Base-by-base conservation (phyloP, 2,329 filamentous ascomycete genomes). In the Pseudocercospora fuligena region DNA sequence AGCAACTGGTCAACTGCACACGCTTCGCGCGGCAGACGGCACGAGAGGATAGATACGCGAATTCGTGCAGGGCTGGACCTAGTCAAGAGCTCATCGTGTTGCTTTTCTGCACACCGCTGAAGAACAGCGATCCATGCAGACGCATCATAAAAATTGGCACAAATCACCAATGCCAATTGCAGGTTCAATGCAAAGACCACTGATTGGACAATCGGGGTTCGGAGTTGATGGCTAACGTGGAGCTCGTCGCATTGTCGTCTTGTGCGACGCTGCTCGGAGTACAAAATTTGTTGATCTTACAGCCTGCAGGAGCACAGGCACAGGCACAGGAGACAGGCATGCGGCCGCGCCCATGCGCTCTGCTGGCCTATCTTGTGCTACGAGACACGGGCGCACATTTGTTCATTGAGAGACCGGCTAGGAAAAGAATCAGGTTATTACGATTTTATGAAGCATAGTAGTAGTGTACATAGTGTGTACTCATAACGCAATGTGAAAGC, bases 361-460 rank as follows among this genome's bases (percentile, higher is more conserved):
- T 49, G 53, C 53, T 29, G 53, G 56, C 56, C 56, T 59, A 59
- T 59, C 56, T 59, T 59, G 56, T 59, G 57, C 33, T 21, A 46
- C 57, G 57, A 43, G 33, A 60, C 33, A 46, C 57, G 12, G 51
- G 25, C 25, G 23, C 51, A 16, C 7, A 31, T n/a, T 4, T 8
- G 25, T 56, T 56, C 16, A 31, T 56, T 7, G 16, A 56, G 25
- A 25, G 27, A 56, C 51, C 11, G 51, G 16, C 16, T 27, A 27
- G 51, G 51, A 56, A 56, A 56, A 56, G 23, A 33, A 27, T 23
- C 14, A 43, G 25, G 19, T 14, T 51, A 31, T 31, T n/a, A 56
- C 25, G 51, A 31, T 14, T 31, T 36, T n/a, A 56, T 56, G 51
- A 31, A 27, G 14, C 16, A n/a, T 19, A 19, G 27, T 16, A 56